phyloP scores from a whole-genome alignment of 768 basidiomycete species.

The Serendipita sp. region DNA sequence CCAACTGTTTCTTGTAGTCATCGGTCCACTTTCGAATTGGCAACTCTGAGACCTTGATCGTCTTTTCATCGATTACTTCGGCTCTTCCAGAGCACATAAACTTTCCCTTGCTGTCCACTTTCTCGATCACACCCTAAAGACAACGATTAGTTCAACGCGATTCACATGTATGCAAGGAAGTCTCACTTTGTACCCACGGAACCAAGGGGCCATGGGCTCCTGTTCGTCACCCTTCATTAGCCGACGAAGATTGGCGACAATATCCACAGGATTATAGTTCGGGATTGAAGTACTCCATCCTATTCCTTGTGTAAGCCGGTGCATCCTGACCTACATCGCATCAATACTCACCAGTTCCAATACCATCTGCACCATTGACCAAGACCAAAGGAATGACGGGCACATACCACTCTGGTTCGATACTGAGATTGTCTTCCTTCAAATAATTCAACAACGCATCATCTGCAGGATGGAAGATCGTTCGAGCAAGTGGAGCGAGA shows the following conservation, averaged over 20 bases:
- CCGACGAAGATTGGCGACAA: conserved; percentile 72
- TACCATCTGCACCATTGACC: conserved; percentile 91
- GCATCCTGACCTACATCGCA: background rate
- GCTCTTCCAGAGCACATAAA: conserved; percentile 64
- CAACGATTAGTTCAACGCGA: background rate
- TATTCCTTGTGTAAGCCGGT: conserved; percentile 15
- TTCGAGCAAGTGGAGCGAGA: conserved; percentile 52
- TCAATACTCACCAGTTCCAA: conserved; percentile 63
- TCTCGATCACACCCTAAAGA: conserved; percentile 65
- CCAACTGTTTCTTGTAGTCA: conserved; percentile 80
- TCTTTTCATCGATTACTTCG: conserved; percentile 67
- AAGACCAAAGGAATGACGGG: conserved; percentile 78
- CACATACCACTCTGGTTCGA: conserved; percentile 93
- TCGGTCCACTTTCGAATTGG: conserved; percentile 94
- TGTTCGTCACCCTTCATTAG: conserved; percentile 75
- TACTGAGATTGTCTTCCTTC: conserved; percentile 66
- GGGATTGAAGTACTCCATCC: conserved; percentile 94
- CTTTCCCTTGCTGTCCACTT: conserved; percentile 59
- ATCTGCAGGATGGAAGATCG: conserved; percentile 67
- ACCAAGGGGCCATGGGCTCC: conserved; percentile 88
- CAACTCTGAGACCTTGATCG: conserved; percentile 85
- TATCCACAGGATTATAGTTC: conserved; percentile 80
- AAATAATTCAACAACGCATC: conserved; percentile 72
- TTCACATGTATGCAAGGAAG: background rate
- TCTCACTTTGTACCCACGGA: conserved; percentile 61